A percentile compares a stretch with the other conserved stretches of the same genome.
Evolutionary conservation across 768 basidiomycete genomes (phyloP).

Genomic region (Clavulina sp.): DNA sequence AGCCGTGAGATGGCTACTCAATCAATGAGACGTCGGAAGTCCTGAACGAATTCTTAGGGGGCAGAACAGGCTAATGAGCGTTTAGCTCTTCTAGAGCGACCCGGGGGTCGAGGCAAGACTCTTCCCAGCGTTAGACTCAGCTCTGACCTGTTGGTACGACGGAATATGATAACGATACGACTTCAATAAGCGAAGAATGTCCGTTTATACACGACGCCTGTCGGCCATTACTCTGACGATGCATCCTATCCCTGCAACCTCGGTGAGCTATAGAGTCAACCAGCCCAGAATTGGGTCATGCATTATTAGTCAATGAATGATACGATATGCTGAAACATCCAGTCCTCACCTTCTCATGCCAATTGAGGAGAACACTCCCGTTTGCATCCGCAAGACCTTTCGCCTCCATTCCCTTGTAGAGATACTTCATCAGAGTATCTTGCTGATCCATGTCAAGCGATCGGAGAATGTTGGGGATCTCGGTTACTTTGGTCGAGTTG

Average conservation of each 20-base stretch:
- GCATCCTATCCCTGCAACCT: slow-evolving; percentile 84
- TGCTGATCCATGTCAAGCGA: slow-evolving; percentile 54
- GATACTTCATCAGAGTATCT: slow-evolving; percentile 91
- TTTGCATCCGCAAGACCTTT: slow-evolving; percentile 42
- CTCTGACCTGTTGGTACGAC: too few species aligned
- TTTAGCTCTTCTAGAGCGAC: too few species aligned
- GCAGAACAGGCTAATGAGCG: too few species aligned
- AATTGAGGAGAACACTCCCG: slow-evolving; percentile 56
- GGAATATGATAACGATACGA: too few species aligned
- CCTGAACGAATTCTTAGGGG: too few species aligned
- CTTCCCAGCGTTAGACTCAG: too few species aligned
- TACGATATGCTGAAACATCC: not conserved
- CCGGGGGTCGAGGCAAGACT: too few species aligned
- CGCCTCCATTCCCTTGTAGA: slow-evolving; percentile 89
- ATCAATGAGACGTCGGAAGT: too few species aligned
- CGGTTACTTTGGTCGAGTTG: slow-evolving; percentile 83
- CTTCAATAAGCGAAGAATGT: too few species aligned
- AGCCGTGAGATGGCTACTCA: too few species aligned
- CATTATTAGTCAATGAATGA: not conserved
- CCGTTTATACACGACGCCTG: slow-evolving; percentile 32
- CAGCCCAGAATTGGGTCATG: not conserved
- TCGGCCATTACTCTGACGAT: slow-evolving; percentile 80
- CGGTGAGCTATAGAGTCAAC: slow-evolving; percentile 48
- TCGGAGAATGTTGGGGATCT: slow-evolving; percentile 63
- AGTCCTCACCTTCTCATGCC: slow-evolving; percentile 84